Conservation (phyloP, 2,329 filamentous ascomycete genomes). For the Penicillium sp. region DNA sequence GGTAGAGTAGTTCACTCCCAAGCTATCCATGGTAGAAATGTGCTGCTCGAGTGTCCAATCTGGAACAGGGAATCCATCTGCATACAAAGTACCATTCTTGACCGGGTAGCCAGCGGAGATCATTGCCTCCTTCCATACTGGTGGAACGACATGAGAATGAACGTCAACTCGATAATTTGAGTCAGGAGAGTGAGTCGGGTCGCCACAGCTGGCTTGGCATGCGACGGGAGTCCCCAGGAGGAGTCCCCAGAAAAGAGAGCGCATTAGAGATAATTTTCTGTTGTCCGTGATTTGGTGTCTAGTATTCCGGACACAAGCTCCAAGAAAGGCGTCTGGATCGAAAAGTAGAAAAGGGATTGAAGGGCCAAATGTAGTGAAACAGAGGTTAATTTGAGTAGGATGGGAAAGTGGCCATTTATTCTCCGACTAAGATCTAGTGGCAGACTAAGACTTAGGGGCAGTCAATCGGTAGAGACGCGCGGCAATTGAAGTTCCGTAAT, state of each 20-base stretch:
- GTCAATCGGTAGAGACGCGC: no score
- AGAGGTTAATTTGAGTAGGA: no score
- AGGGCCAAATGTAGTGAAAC: no score
- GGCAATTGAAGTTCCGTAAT: no score
- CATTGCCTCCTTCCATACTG: constrained; percentile 9
- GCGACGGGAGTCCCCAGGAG: background rate
- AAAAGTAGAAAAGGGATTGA: no score
- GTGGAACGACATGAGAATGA: constrained; percentile 16
- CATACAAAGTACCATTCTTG: constrained; percentile 9
- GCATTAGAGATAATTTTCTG: background rate
- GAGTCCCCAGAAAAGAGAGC: background rate
- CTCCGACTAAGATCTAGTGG: no score
- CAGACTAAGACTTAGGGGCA: no score
- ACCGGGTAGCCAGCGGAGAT: background rate
- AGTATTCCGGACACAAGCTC: no score
- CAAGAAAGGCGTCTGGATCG: no score
- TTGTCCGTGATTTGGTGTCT: no score
- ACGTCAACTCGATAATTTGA: constrained; percentile 19
- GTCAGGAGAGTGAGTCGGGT: constrained; percentile 2
- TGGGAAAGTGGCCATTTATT: no score
- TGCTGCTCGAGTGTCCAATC: constrained; percentile 13
- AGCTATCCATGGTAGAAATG: constrained; percentile 8
- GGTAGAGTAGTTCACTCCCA: constrained; percentile 13
- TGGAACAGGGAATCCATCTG: constrained; percentile 10
- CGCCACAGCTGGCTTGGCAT: constrained; percentile 1